Evolutionary conservation across 2,329 filamentous ascomycete genomes (phyloP).

Genomic region (Colletotrichum caudatum): DNA sequence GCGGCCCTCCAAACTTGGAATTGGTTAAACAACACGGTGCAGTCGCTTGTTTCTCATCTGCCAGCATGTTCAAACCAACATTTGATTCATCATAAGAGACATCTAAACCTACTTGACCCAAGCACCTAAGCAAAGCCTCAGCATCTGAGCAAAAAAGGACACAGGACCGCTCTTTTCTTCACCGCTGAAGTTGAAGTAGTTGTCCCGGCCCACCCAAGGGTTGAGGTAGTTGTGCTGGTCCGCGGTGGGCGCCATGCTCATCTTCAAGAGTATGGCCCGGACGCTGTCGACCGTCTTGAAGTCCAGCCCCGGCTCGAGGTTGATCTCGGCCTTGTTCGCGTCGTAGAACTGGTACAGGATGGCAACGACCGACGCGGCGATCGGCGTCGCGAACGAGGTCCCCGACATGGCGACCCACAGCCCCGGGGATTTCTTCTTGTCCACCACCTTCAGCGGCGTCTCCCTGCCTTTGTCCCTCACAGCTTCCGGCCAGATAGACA

Average conservation of each 20-base stretch:
- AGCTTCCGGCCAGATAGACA: slow-evolving; percentile 5
- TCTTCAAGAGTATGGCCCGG: slow-evolving; percentile 10
- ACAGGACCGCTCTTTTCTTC: slow-evolving; percentile 2
- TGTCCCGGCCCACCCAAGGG: slow-evolving; percentile 12
- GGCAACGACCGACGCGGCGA: slow-evolving; percentile 10
- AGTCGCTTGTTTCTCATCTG: background rate
- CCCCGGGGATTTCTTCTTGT: background rate
- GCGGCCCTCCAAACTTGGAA: background rate
- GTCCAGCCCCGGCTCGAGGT: background rate
- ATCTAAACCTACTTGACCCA: background rate
- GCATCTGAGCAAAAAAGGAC: slow-evolving; percentile 3
- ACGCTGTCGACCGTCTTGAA: slow-evolving; percentile 7
- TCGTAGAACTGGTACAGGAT: slow-evolving; percentile 22
- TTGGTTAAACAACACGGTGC: background rate
- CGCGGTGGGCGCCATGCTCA: background rate
- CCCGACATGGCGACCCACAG: slow-evolving; percentile 18
- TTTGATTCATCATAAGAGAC: background rate
- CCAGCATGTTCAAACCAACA: background rate
- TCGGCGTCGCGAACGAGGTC: slow-evolving; percentile 21
- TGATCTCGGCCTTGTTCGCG: slow-evolving; percentile 3
- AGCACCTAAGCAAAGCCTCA: background rate
- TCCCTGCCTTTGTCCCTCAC: background rate
- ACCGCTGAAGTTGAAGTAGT: slow-evolving; percentile 12
- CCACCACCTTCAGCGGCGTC: background rate
- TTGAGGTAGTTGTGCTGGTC: slow-evolving; percentile 10